Evolutionary conservation across 176 grass and related monocot species (phyloP), one percentile per base, ranked within the genome.

Genomic region (Zea luxurians): DNA sequence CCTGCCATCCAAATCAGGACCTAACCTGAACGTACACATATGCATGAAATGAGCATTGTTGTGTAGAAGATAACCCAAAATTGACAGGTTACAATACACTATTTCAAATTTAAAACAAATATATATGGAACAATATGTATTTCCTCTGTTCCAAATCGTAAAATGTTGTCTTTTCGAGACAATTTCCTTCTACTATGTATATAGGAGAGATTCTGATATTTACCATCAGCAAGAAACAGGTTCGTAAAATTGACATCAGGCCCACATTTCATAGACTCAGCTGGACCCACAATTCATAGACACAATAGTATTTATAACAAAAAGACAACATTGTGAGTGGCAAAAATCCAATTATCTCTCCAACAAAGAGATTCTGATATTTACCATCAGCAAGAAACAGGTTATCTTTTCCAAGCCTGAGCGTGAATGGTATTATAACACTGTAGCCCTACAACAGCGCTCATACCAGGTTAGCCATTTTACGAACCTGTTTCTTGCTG

Each of bases 1-100:
- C 8, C 84, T 53, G 6, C 77, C 55, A 34, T 74, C 85, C 38
- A 76, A 87, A 59, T 85, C 89, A 63, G 65, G 86, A 10, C 94
- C 94, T 52, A 97, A 81, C 82, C 94, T 97, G 89, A 58, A n/a
- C 4, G 13, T 17, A 21, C 78, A 17, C 21, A 68, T 44, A 7
- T 58, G 66, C n/a, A 82, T 60, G 34, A 78, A 78, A 61, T 88
- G 54, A 83, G 60, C 35, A 47, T 27, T 21, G 20, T 49, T 87
- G 8, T 77, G 52, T 58, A 55, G 4, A 66, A 13, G 16, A 20
- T 48, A 64, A 66, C 10, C 71, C 12, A 66, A 64, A 64, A 57
- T 71, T 44, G 37, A 52, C 15, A 82, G 9, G 44, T 74, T 9
- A 16, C 4, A 44, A 37, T 65, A 47, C 47, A 55, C 18, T 55